Percentiles rank a stretch among this genome's conserved stretches.
Conservation (phyloP, 768 basidiomycete genomes). For the Xerocomellus dryophilus region DNA sequence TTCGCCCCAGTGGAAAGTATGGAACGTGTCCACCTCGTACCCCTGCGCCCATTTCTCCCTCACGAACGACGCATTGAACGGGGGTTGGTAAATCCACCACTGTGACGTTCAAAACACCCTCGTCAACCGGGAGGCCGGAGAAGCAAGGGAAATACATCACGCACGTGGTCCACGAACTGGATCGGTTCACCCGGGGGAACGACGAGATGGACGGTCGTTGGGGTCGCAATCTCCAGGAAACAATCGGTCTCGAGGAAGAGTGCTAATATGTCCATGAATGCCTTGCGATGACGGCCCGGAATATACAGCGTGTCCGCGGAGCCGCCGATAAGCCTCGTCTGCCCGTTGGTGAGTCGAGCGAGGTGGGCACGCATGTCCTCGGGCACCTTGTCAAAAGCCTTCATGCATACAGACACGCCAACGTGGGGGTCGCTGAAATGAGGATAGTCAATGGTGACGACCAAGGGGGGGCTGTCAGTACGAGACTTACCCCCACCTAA, state of each 20-base stretch:
- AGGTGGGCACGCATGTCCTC: slow-evolving; percentile 36
- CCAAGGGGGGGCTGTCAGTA: not conserved
- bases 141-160: slow-evolving; percentile 2
- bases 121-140: not conserved
- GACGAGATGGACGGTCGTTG: slow-evolving; percentile 44
- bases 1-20: slow-evolving; percentile 51
- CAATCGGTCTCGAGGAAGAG: slow-evolving; percentile 47
- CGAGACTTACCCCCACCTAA: slow-evolving; percentile 42
- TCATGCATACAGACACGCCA: slow-evolving; percentile 43
- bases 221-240: slow-evolving; percentile 49
- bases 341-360: slow-evolving; percentile 32
- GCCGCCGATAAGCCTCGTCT: slow-evolving; percentile 44
- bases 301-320: slow-evolving; percentile 50
- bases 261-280: slow-evolving; percentile 41
- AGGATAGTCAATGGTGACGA: not conserved
- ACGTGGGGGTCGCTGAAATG: slow-evolving; percentile 41
- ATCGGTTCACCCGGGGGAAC: slow-evolving; percentile 40
- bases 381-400: slow-evolving; percentile 38
- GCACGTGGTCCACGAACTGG: slow-evolving; percentile 46
- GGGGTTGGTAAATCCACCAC: slow-evolving; percentile 50
- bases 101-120: slow-evolving; percentile 5
- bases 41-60: slow-evolving; percentile 45
- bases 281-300: slow-evolving; percentile 38
- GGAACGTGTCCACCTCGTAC: slow-evolving; percentile 50
- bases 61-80: slow-evolving; percentile 46